Evolutionary conservation across 495 filamentous ascomycete genomes (phyloP).

Genomic region (Podospora tetraspora): DNA sequence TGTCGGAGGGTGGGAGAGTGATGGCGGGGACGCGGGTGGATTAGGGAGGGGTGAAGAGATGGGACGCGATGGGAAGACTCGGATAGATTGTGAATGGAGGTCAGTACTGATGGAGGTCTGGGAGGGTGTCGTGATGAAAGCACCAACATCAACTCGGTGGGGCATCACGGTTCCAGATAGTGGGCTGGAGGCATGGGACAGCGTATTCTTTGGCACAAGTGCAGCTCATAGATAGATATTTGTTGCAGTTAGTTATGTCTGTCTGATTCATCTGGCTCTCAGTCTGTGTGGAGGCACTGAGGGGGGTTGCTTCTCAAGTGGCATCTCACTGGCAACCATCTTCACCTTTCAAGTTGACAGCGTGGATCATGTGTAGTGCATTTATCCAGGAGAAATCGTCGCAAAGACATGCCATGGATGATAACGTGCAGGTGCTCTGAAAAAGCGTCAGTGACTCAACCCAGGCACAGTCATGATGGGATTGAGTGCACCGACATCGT

Average conservation of each 20-base stretch:
- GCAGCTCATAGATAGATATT: not conserved
- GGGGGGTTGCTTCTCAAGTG: too few relatives aligned
- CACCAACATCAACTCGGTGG: not conserved
- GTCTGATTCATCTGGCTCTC: too few relatives aligned
- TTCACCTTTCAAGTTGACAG: too few relatives aligned
- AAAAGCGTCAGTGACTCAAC: not conserved
- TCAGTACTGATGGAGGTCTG: not conserved
- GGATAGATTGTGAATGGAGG: not conserved
- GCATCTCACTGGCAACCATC: too few relatives aligned
- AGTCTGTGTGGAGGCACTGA: too few relatives aligned
- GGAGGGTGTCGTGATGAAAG: not conserved
- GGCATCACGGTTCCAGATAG: not conserved
- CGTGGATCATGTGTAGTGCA: too few relatives aligned
- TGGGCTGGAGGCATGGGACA: not conserved
- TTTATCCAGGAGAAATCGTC: too few relatives aligned
- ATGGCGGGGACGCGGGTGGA: not conserved
- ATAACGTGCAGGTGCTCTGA: not conserved
- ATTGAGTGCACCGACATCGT: too few relatives aligned
- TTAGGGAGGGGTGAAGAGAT: not conserved
- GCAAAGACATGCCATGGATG: too few relatives aligned
- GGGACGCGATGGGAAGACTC: not conserved
- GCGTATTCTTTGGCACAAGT: not conserved
- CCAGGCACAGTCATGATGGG: too few relatives aligned
- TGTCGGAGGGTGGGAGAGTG: not conserved
- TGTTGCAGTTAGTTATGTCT: not conserved